Evolutionary conservation across 116 monocot genomes (phyloP), one percentile per base, ranked within the genome.

Genomic region (Zostera marina): DNA sequence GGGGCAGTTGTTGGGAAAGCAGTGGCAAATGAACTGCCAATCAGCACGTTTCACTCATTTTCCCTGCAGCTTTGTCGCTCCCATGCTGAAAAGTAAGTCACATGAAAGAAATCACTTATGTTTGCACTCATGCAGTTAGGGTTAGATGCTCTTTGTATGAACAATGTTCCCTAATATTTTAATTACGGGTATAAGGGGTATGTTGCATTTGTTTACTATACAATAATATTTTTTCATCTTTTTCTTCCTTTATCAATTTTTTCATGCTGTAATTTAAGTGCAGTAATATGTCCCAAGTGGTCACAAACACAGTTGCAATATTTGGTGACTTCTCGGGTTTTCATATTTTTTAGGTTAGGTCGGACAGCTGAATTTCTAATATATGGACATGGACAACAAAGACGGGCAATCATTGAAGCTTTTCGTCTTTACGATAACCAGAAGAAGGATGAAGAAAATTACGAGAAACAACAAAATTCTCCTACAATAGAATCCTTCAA

Each of bases 41-140:
- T 92, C 61, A 87, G 87, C 68, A 92, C 92, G 21, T 92, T 92
- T 44, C 92, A 92, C 56, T 92, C 92, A 1, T 92, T 92, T 61
- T 92, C 83, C 63, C 63, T 92, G 68, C 81, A 87, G 62, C 79
- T 92, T 9, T 92, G 87, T 54, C 72, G 92, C 24, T 70, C 74
- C 21, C 79, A 92, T 71, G 92, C 87, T 38, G 81, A 84, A 55
- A 92, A 81, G 92, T 92, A 76, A 48, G 66, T 55, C n/a, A 45
- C 21, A 19, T 47, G 11, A 19, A 3, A 13, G 39, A 21, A 15
- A 53, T 5, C 45, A 46, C 45, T 46, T 19, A 32, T 5, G 32
- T 32, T 5, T 32, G 5, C 5, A 32, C 32, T 32, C 5, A 32
- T 32, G 0, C 32, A 32, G 32, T 32, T 5, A 32, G 1, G 32